phyloP scores from a whole-genome alignment of 176 grass and related monocot species.

The Avena sativa region DNA sequence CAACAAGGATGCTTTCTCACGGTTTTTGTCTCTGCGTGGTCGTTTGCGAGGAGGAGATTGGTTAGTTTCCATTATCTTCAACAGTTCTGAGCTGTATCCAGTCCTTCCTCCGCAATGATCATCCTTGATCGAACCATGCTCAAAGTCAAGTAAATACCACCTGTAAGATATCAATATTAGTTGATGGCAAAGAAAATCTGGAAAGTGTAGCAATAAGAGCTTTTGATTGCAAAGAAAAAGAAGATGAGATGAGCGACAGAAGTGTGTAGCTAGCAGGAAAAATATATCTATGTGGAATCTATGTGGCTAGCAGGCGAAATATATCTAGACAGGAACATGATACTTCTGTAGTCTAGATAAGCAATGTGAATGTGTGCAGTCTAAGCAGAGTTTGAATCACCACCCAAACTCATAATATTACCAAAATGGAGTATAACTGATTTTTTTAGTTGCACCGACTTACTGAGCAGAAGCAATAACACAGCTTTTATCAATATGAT shows the following conservation, averaged over 20 bases:
- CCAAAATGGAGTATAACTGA: background rate
- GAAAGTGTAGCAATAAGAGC: constrained; percentile 16
- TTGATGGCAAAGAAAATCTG: background rate
- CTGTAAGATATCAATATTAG: constrained; percentile 51
- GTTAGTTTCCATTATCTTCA: constrained; percentile 68
- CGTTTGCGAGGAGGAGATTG: constrained; percentile 65
- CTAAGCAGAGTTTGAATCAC: background rate
- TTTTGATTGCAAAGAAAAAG: background rate
- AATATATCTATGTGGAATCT: background rate
- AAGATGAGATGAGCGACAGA: background rate
- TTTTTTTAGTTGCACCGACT: background rate
- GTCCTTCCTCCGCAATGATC: constrained; percentile 60
- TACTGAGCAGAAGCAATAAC: background rate
- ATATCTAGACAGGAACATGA: background rate
- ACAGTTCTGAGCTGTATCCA: constrained; percentile 54
- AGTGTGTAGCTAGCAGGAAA: background rate
- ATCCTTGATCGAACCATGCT: constrained; percentile 67
- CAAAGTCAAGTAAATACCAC: constrained; percentile 79
- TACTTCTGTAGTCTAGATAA: constrained; percentile 2
- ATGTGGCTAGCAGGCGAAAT: background rate
- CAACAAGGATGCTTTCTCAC: constrained; percentile 52
- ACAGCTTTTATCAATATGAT: background rate
- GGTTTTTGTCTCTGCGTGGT: constrained; percentile 57
- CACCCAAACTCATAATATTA: background rate
- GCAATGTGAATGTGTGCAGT: background rate